These are phyloP conservation scores for Acer yangbiense DNA, from an alignment of 345 rosid species.

Conservation along the genomic window DNA sequence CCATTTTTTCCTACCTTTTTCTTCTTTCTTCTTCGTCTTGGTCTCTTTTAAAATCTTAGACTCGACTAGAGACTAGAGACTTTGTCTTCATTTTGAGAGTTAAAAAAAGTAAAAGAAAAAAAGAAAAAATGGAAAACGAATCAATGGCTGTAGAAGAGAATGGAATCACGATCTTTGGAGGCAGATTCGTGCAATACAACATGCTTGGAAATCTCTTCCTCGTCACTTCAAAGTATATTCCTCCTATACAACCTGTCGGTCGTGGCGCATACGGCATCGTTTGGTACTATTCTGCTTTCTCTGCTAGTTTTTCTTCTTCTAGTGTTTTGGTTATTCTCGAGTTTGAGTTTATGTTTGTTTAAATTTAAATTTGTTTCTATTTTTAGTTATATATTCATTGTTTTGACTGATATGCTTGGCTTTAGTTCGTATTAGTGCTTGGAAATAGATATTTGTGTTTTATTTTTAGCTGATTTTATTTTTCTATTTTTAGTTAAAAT, in stretches of 20 bases:
- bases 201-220: slow-evolving; percentile 69
- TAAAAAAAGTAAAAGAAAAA: neutral
- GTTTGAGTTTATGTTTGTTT: neutral
- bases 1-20: neutral
- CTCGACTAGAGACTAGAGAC: neutral
- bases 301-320: neutral
- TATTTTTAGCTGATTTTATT: neutral
- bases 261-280: slow-evolving; percentile 93
- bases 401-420: neutral
- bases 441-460: neutral
- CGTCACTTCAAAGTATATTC: slow-evolving; percentile 72
- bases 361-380: too few relatives aligned
- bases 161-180: slow-evolving; percentile 38
- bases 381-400: too few relatives aligned
- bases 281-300: slow-evolving; percentile 44
- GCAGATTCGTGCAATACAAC: slow-evolving; percentile 61
- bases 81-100: neutral
- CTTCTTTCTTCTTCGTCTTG: neutral
- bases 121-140: slow-evolving; percentile 40
- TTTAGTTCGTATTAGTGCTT: too few relatives aligned
- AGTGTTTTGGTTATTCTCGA: neutral
- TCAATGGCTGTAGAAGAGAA: slow-evolving; percentile 19
- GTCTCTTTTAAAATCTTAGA: neutral
- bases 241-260: slow-evolving; percentile 84
- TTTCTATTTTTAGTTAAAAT: neutral